Base-by-base conservation (phyloP, 495 filamentous ascomycete genomes). In the Aspergillus ostianus region DNA sequence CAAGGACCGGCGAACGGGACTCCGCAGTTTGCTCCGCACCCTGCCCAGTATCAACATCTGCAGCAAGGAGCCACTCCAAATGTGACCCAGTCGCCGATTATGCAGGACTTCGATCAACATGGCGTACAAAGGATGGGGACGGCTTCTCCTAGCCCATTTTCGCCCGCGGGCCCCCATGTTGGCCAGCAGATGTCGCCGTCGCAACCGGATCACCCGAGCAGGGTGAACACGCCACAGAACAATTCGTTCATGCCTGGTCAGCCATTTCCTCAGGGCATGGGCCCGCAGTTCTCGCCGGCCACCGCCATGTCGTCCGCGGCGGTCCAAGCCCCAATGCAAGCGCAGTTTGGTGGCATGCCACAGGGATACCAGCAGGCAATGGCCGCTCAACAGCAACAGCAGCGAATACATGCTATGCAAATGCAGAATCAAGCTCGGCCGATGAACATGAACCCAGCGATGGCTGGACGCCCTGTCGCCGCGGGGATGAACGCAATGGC, bases 131-230 rank as follows among this genome's bases (percentile, higher is more conserved):
- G 92, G 56, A 88, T 97, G 72, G 87, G 91, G 59, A 97, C 94
- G 26, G 86, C 91, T 32, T 97, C 93, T 17, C 93, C 93, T 4
- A 91, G 91, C 69, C 92, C 92, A 0, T 97, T 95, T 73, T 92
- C 92, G 1, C 90, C 91, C 19, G 87, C 87, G 27, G 83, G 84
- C 36, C 88, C 89, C 64, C 85, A 88, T 56, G 90, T 93, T 64
- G 85, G 80, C 47, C 76, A 84, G 3, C 91, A 95, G 58, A 84
- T 89, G 65, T 93, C 92, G 5, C 90, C 92, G 6, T 81, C 90
- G 15, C 85, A 88, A 26, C 85, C 87, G 15, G 91, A 93, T 54
- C 89, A 93, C 67, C 82, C 84, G 27, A 90, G 85, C 60, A 79
- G 87, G 50, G 84, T 87, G 29, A 82, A 83, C 58, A 92, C 90